Evolutionary conservation across 768 basidiomycete species (phyloP), one percentile per base, ranked within the genome.

Genomic region (Lentinula edodes): DNA sequence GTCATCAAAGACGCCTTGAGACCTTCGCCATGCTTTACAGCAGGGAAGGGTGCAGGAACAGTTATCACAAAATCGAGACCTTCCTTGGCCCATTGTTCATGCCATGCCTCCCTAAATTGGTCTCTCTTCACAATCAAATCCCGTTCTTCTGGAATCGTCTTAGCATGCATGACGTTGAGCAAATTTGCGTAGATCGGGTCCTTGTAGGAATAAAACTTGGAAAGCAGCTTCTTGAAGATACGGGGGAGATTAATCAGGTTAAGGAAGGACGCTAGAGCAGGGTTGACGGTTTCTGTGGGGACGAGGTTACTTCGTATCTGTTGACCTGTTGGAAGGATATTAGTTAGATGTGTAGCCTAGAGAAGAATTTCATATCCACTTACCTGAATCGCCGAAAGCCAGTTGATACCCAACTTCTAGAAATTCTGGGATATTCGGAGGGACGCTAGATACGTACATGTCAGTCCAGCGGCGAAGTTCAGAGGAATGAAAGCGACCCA

Each of bases 31-130:
- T 85, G 78, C 48, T 80, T 78, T 20, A 86, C 71, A 0, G 87
- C 88, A 2, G 88, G 85, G 46, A 84, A 72, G n/a, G 84, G 77
- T 65, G 84, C 81, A 12, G 84, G 85, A 6, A 84, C 86, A 2
- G 81, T 87, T 58, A 87, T 70, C 20, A 88, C 73, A 69, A 85
- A 88, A 69, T 90, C 87, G 4, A 89, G 71, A 5, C 80, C 79
- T 72, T 76, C 76, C 61, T 76, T 74, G 13, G 68, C 72, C 81
- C 72, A 82, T 61, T 74, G 75, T 65, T 73, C 75, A 65, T 80
- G 75, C 82, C 81, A 83, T 39, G 66, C 71, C 0, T 75, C 74
- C 65, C 76, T 72, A 56, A 81, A 79, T 23, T 66, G 63, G 34
- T 83, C 81, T 58, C 80, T 75, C 62, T 74, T 70, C 8, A 71